phyloP scores from a whole-genome alignment of 1,284 basidiomycete species.

The Heterobasidion parviporum region DNA sequence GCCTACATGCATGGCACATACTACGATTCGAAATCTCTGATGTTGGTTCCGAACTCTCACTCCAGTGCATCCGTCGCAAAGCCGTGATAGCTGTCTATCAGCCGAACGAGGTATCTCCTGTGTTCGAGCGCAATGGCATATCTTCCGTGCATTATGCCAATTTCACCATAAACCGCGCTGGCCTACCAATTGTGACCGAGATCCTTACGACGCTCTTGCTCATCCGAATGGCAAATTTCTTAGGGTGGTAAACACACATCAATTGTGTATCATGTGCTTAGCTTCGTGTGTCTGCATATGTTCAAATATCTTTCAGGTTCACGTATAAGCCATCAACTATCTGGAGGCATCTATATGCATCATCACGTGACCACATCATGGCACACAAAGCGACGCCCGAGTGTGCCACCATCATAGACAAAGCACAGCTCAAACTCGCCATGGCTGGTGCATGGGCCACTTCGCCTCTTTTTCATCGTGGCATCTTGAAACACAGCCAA shows the following conservation, averaged over 20 bases:
- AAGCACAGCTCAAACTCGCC: too few species aligned
- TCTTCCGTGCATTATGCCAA: constrained; percentile 29
- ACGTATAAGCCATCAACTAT: too few species aligned
- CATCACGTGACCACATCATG: too few species aligned
- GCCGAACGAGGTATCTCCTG: constrained; percentile 41
- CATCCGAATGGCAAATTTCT: constrained; percentile 52
- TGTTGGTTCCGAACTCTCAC: background rate
- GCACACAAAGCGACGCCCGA: too few species aligned
- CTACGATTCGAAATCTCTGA: background rate
- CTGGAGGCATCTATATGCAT: too few species aligned
- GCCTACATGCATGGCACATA: background rate
- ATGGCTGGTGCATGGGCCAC: too few species aligned
- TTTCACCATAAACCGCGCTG: constrained; percentile 46
- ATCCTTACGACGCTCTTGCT: constrained; percentile 61
- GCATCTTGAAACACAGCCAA: too few species aligned
- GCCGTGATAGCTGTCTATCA: constrained; percentile 59
- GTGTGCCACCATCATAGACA: too few species aligned
- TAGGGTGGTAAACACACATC: constrained; percentile 35
- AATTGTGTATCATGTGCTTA: too few species aligned
- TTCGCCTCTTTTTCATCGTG: too few species aligned
- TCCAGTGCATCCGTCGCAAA: constrained; percentile 49
- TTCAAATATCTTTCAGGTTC: too few species aligned
- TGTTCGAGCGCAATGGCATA: constrained; percentile 23
- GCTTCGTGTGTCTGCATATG: too few species aligned
- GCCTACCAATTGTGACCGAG: constrained; percentile 58